Base-by-base conservation (phyloP, 2,329 filamentous ascomycete species). In the Trichoderma asperellum region DNA sequence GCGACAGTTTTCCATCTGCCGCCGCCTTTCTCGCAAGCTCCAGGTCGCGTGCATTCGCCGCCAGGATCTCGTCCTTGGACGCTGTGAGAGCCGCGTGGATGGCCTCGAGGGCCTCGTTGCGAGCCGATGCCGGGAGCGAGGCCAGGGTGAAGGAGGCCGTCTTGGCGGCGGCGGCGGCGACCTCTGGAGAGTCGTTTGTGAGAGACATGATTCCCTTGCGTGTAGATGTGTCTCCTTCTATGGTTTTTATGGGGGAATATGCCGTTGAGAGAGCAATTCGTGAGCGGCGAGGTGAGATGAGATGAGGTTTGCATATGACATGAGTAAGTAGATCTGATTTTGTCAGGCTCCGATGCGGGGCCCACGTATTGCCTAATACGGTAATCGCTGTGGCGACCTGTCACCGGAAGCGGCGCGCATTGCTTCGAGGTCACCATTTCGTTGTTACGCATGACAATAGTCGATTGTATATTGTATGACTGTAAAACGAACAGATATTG, bases 11-110 rank as follows among this genome's bases (percentile, higher is more conserved):
- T 52, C 95, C 95, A 75, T 89, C 87, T 18, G 89, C 87, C 24
- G 92, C 93, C 60, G 93, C 92, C 75, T 87, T 85, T 52, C 86
- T 87, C 3, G 96, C 96, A 57, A 87, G 83, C 66, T 90, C 88
- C 65, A 99, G 86, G 79, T 99, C 96, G 71, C 86, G 87, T 34
- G 90, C 90, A 82, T 99, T 99, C 71, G 96, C 96, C 53, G 90
- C 89, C 61, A 99, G 86, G 73, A 99, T 97, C 16, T 88, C 84
- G 70, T 92, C 87, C 79, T 89, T 92, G 61, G 90, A 87, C 8
- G 84, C 84, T 12, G 85, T 79, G 66, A 99, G 87, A n/a, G 91
- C 93, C 73, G 86, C 82, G 81, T 98, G 91, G 71, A 99, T 93
- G 34, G 91, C 88, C 59, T 91, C 92, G 72, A 99, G 85, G 59